These are phyloP conservation scores for Jacaranda copaia DNA, from an alignment of 257 asterid genomes.

Conservation along the genomic window DNA sequence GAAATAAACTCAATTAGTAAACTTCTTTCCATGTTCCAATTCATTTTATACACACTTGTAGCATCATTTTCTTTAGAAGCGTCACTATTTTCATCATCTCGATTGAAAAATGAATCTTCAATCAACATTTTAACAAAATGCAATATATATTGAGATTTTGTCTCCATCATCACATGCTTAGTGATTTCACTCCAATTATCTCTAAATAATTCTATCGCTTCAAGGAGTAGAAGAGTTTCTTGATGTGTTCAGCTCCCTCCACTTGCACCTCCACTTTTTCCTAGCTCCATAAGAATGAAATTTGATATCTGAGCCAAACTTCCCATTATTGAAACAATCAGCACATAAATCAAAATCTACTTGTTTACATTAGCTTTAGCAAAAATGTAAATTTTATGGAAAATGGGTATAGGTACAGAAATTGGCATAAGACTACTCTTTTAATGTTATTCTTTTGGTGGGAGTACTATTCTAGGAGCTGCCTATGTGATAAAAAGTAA, in stretches of 20 bases:
- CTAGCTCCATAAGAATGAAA: conserved; percentile 99
- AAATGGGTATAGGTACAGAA: conserved; percentile 25
- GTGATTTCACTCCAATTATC: conserved; percentile 99
- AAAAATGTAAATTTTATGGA: conserved; percentile 28
- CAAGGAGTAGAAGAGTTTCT: conserved; percentile 98
- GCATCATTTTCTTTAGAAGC: conserved; percentile 57
- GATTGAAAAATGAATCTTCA: conserved; percentile 78
- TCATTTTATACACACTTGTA: conserved; percentile 4
- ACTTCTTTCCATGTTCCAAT: too few relatives aligned
- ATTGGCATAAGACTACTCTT: conserved; percentile 3
- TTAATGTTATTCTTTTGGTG: conserved; percentile 15
- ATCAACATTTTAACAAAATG: conserved; percentile 98
- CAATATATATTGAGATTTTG: conserved; percentile 94
- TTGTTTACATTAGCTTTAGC: conserved; percentile 58
- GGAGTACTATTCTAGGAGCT: conserved; percentile 19
- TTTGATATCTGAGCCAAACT: conserved; percentile 86
- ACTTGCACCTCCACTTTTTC: conserved; percentile 90
- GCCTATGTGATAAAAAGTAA: conserved; percentile 17
- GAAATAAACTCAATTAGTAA: too few relatives aligned
- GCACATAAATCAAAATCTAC: conserved; percentile 98
- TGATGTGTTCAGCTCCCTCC: conserved; percentile 99
- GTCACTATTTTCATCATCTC: conserved; percentile 49
- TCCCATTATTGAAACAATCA: conserved; percentile 92
- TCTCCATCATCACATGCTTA: conserved; percentile 97
- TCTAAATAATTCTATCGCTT: conserved; percentile 91